A percentile compares a stretch with the other conserved stretches of the same genome.
Evolutionary conservation across 495 filamentous ascomycete genomes (phyloP).

Genomic region (Aspergillus cristatus): DNA sequence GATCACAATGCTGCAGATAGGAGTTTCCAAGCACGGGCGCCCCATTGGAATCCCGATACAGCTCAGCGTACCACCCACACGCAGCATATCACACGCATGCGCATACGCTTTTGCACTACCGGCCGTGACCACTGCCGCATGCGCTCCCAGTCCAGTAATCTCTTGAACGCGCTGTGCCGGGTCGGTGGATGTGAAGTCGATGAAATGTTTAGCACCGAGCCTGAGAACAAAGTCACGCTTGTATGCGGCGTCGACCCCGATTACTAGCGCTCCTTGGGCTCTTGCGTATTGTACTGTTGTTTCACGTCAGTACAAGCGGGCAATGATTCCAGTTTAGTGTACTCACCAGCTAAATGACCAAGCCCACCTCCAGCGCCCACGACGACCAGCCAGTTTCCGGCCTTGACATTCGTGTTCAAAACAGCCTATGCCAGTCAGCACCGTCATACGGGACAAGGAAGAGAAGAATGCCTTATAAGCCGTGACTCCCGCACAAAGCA

Average conservation of each 20-base stretch:
- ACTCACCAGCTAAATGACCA: constrained; percentile 36
- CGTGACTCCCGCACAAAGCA: constrained; percentile 36
- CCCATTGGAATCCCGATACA: constrained; percentile 41
- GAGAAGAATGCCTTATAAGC: constrained; percentile 29
- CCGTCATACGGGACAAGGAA: too few relatives aligned
- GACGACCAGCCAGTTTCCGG: constrained; percentile 38
- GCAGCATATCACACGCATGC: constrained; percentile 42
- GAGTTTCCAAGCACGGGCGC: constrained; percentile 32
- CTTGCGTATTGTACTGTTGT: constrained; percentile 38
- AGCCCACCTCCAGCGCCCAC: constrained; percentile 43
- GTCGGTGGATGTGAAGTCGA: constrained; percentile 34
- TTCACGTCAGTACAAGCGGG: too few relatives aligned
- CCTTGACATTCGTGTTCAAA: constrained; percentile 27
- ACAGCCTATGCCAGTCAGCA: constrained; percentile 21
- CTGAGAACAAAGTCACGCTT: constrained; percentile 33
- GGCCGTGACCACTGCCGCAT: constrained; percentile 35
- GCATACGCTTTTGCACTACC: constrained; percentile 37
- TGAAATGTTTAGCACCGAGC: constrained; percentile 34
- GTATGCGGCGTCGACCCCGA: constrained; percentile 36
- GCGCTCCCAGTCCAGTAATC: constrained; percentile 35
- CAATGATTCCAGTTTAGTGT: neutral
- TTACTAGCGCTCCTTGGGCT: constrained; percentile 35
- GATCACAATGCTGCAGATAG: constrained; percentile 40
- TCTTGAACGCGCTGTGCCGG: constrained; percentile 27
- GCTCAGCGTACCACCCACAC: constrained; percentile 39